Percentiles rank a stretch among this genome's conserved stretches.
Conservation (phyloP, 495 filamentous ascomycete species). For the Penicillium desertorum region DNA sequence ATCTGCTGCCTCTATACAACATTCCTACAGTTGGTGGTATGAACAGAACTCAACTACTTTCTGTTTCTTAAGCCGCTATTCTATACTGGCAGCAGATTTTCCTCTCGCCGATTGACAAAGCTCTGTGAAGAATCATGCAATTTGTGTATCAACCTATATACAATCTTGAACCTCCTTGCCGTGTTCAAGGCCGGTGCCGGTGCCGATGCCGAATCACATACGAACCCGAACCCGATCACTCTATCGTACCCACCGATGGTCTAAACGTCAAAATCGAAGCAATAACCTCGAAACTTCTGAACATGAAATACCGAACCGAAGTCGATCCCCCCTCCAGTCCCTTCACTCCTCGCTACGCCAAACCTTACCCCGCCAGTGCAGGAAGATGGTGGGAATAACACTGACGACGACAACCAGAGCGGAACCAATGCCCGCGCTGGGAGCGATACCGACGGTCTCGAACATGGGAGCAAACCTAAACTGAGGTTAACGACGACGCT, state of each 20-base stretch:
- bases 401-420: slow-evolving; percentile 38
- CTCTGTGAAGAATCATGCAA: background rate
- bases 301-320: background rate
- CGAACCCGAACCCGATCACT: slow-evolving; percentile 11
- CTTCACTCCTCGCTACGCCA: slow-evolving; percentile 24
- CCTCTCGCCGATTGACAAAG: background rate
- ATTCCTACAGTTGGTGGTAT: background rate
- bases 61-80: background rate
- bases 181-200: slow-evolving; percentile 6
- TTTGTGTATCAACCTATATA: slow-evolving; percentile 15
- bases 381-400: slow-evolving; percentile 37
- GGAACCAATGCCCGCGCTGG: slow-evolving; percentile 37
- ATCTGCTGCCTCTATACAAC: background rate
- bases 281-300: background rate
- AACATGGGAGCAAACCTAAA: slow-evolving; percentile 47
- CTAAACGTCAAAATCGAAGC: background rate
- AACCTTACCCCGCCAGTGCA: slow-evolving; percentile 31
- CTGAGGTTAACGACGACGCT: slow-evolving; percentile 9
- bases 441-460: slow-evolving; percentile 40
- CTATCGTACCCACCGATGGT: slow-evolving; percentile 1
- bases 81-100: background rate
- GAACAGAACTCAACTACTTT: too few relatives aligned
- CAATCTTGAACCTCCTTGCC: slow-evolving; percentile 3
- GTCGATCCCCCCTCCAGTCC: background rate
- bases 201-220: slow-evolving; percentile 13